Base-by-base conservation (phyloP, 2,329 filamentous ascomycete species). In the Ophiostoma montium region DNA sequence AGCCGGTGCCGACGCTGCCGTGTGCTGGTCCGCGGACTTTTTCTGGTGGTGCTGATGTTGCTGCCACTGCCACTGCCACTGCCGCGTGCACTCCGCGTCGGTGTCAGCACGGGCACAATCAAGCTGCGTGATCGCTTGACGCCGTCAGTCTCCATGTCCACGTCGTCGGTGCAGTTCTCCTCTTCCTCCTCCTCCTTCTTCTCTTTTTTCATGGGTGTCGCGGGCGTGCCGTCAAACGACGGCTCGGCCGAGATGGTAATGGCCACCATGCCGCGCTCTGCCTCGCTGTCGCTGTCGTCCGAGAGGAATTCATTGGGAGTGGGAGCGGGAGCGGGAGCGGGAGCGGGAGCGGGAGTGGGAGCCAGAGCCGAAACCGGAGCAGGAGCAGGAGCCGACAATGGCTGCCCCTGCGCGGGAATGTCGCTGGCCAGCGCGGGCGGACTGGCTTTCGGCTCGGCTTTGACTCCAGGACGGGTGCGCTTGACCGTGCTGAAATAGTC, bases 211-310 rank as follows among this genome's bases (percentile, higher is more conserved):
- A 6, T 8, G n/a, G 30, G 8, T 42, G 15, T 1, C 16, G 39
- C 23, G 27, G 32, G 23, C 15, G 27, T 36, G 18, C 32, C 13
- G 42, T 16, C 19, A 16, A 19, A 13, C 33, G 11, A 23, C 3
- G 15, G 50, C 43, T 55, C 48, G 15, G 35, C 47, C 36, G 52
- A 48, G 32, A 53, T 49, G 13, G 50, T 46, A 35, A 57, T 46
- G 13, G 54, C 56, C 10, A 52, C 32, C 19, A 54, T 16, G 15
- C 39, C 52, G 5, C 53, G 51, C 41, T 55, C 55, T 44, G 49
- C 52, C 12, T 56, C 56, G 50, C 53, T 55, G 51, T 57, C 56
- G 23, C 23, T 27, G 23, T 27, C 23, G 8, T 27, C 23, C 8
- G 23, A 27, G 23, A 27, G 8, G 5, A 8, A 27, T n/a, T n/a